Conservation (phyloP, 2,329 filamentous ascomycete genomes). For the Calonectria crousiana region DNA sequence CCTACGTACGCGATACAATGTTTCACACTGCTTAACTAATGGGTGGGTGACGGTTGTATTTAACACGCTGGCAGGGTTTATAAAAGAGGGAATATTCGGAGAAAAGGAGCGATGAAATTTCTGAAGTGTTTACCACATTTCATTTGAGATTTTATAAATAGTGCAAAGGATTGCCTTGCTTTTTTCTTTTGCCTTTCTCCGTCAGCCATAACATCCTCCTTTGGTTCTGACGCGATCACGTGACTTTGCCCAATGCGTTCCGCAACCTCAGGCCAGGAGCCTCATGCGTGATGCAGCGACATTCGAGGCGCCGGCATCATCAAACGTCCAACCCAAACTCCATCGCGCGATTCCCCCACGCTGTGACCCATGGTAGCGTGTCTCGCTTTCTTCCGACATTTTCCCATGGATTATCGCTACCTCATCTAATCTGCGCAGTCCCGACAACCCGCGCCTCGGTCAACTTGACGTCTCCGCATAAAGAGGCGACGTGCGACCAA, state of each 20-base stretch:
- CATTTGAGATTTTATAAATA: background rate
- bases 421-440: slow-evolving; percentile 30
- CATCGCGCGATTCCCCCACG: slow-evolving; percentile 15
- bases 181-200: background rate
- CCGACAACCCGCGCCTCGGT: slow-evolving; percentile 33
- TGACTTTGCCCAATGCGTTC: slow-evolving; percentile 33
- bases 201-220: background rate
- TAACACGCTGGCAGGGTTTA: background rate
- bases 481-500: slow-evolving; percentile 38
- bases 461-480: slow-evolving; percentile 43
- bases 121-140: background rate
- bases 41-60: background rate
- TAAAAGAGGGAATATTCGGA: background rate
- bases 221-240: slow-evolving; percentile 31
- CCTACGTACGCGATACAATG: background rate
- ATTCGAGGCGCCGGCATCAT: slow-evolving; percentile 39
- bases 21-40: background rate
- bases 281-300: slow-evolving; percentile 43
- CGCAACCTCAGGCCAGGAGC: slow-evolving; percentile 40
- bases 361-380: background rate
- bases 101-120: no score
- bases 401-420: slow-evolving; percentile 31
- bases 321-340: slow-evolving; percentile 27
- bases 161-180: background rate
- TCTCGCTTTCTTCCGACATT: slow-evolving; percentile 3